Percentiles rank a stretch among this genome's conserved stretches.
These are phyloP conservation scores for Rhazya stricta DNA, from an alignment of 257 asterid species.

Conservation along the genomic window DNA sequence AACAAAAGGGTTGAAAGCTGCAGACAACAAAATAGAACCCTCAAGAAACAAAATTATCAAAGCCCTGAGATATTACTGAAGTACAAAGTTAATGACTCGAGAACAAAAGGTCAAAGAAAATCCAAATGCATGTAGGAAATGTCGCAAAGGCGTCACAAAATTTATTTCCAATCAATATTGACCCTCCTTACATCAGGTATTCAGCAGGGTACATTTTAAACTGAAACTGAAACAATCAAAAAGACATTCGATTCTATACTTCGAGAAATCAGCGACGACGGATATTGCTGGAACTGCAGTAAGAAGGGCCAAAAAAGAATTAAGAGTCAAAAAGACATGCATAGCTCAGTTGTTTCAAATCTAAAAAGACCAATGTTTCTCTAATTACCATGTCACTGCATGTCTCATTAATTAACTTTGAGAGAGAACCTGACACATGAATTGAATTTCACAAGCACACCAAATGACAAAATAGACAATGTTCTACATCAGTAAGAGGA, in stretches of 20 bases:
- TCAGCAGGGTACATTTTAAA: neutral
- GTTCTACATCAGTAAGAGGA: neutral
- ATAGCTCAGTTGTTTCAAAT: too few species aligned
- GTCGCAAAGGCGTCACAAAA: neutral
- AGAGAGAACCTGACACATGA: neutral
- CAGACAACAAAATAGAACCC: neutral
- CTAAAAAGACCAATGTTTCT: neutral
- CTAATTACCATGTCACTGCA: neutral
- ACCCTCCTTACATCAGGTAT: neutral
- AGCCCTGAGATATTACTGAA: neutral
- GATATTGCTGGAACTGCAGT: conserved; percentile 5
- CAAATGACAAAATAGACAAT: neutral
- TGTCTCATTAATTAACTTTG: neutral
- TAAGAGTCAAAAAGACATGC: too few species aligned
- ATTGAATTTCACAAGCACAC: neutral
- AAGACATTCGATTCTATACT: neutral
- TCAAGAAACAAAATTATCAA: neutral
- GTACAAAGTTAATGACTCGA: neutral
- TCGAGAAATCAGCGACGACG: neutral
- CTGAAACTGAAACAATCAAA: neutral
- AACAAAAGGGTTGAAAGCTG: neutral
- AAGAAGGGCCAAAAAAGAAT: neutral
- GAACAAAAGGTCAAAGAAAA: neutral
- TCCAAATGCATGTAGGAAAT: neutral
- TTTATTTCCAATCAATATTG: conserved; percentile 11